Base-by-base conservation (phyloP, 257 asterid genomes). In the Solanum stenotomum region DNA sequence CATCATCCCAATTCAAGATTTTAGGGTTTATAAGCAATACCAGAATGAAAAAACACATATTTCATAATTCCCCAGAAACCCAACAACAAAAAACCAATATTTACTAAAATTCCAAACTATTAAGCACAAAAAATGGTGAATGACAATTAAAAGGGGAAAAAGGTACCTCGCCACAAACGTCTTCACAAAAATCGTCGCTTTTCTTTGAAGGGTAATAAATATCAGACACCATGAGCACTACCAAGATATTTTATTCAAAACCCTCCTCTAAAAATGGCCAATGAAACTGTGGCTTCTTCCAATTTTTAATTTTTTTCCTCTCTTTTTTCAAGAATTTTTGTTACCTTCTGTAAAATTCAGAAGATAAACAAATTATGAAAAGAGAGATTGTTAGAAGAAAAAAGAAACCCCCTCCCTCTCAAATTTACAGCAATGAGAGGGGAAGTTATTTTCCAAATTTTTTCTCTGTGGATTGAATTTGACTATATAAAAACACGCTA, bases 101-200 rank as follows among this genome's bases (percentile, higher is more conserved):
- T 77, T 85, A 8, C 44, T 63, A 86, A 35, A n/a, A 38, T 37
- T 38, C 27, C 42, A 52, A 74, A 3, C 38, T 8, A 88, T 83
- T 83, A 23, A 33, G 18, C 63, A 52, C 15, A 27, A 11, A 1
- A 38, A 59, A 59, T 59, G 67, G 67, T 20, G 67, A 76, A 38
- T 13, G 35, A n/a, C 2, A 46, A 16, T 16, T 27, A 46, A 46
- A 91, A 22, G 6, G 40, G 35, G 63, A 46, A 56, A 71, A 34
- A 88, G 86, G 74, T 90, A 95, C 98, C 98, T 91, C 92, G 23
- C 89, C 93, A 59, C 98, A 94, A 89, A 92, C 92, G 81, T 91
- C 93, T 90, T 88, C 92, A 86, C 90, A 93, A 11, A 93, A 56
- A 88, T 93, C 96, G 87, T 91, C 95, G 27, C 90, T 91, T 91